phyloP scores from a whole-genome alignment of 345 rosid genomes.

The Murraya paniculata region DNA sequence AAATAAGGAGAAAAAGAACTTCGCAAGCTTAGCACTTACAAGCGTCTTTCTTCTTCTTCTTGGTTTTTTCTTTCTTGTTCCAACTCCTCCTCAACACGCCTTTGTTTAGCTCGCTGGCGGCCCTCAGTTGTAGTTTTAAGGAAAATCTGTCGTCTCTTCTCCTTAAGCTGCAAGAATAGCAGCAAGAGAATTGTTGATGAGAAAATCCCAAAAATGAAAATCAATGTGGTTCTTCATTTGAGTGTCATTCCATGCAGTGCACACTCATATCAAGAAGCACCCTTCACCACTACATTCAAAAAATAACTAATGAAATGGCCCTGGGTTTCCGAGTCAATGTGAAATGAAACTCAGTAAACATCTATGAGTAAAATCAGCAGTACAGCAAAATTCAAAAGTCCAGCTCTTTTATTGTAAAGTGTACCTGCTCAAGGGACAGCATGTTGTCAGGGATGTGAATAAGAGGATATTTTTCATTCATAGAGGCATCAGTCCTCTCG shows the following conservation, averaged over 20 bases:
- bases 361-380: not conserved
- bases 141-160: slow-evolving; percentile 77
- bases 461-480: slow-evolving; percentile 70
- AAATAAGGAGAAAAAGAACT: not conserved
- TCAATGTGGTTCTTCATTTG: not conserved
- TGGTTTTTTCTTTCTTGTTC: slow-evolving; percentile 77
- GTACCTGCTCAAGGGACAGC: slow-evolving; percentile 85
- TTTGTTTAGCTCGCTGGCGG: slow-evolving; percentile 87
- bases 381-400: not conserved
- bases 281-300: not conserved
- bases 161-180: slow-evolving; percentile 55
- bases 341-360: not conserved
- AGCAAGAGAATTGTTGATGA: not conserved
- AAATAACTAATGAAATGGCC: not conserved
- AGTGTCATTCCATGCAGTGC: not conserved
- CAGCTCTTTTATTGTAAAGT: slow-evolving; percentile 1
- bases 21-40: slow-evolving; percentile 49
- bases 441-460: slow-evolving; percentile 66
- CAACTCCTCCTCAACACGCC: slow-evolving; percentile 72
- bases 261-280: not conserved
- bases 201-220: not conserved
- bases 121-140: slow-evolving; percentile 89
- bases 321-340: not conserved
- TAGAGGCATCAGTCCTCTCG: slow-evolving; percentile 59
- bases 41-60: slow-evolving; percentile 77